Evolutionary conservation across 2,329 filamentous ascomycete genomes (phyloP), one percentile per base, ranked within the genome.

Genomic region (Fusarium hostae): DNA sequence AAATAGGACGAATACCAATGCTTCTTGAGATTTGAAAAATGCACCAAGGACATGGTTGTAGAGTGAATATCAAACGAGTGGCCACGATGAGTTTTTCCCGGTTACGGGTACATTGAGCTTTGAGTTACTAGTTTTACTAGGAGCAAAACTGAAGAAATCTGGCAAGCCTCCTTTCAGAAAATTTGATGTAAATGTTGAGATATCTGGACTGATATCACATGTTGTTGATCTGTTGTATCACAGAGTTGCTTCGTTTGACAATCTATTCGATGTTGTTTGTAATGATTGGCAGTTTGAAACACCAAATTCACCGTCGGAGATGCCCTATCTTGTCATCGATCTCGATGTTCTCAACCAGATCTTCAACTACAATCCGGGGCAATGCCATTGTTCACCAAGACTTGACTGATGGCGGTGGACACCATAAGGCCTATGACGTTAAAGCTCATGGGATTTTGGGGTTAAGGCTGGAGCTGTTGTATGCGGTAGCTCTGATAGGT

Each of bases 61-160:
- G 59, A 58, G 63, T 67, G 55, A 76, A 75, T 75, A 76, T 76
- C 75, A 76, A 76, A 75, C 45, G 28, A 59, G 59, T 22, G n/a
- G 13, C 43, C 45, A 37, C 22, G 35, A 30, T 16, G 12, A 50
- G 43, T 35, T 28, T 37, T 48, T 22, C 9, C 48, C 12, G 20
- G 13, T 32, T 24, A 39, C 22, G 22, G 16, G 9, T 34, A 3
- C 20, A 9, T n/a, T 37, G 15, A 24, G 34, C 13, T 32, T 39
- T 16, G 12, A 26, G 40, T 22, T 26, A 8, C 20, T 24, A 22
- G 9, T 26, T 11, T 41, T 7, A 15, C 12, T 13, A 24, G 6
- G 18, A 10, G 16, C 9, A 18, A 35, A 24, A 13, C 3, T 32
- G 22, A 44, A 20, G 26, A 10, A 40, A 32, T 18, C 11, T 8